phyloP scores from a whole-genome alignment of 2,329 filamentous ascomycete species.

The Epichloe scottii region DNA sequence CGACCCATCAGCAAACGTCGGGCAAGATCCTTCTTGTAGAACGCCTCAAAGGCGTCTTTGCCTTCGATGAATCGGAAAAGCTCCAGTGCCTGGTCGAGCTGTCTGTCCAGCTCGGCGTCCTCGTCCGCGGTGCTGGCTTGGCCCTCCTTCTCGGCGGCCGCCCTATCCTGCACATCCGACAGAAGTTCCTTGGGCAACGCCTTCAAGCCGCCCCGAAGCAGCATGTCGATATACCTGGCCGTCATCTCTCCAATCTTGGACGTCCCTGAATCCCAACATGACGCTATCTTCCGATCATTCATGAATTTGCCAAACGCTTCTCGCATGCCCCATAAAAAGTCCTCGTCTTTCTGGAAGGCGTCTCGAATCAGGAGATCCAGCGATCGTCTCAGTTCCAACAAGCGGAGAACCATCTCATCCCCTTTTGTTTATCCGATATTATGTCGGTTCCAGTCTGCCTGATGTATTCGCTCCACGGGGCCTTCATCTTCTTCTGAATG shows the following conservation, averaged over 20 bases:
- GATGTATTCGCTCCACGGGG: constrained; percentile 71
- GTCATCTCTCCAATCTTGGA: constrained; percentile 98
- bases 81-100: constrained; percentile 85
- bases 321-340: constrained; percentile 64
- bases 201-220: constrained; percentile 80
- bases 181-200: constrained; percentile 59
- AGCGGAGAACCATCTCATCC: constrained; percentile 73
- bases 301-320: constrained; percentile 85
- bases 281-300: constrained; percentile 68
- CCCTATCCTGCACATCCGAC: constrained; percentile 46
- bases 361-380: constrained; percentile 66
- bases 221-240: constrained; percentile 85
- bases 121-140: constrained; percentile 66
- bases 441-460: constrained; percentile 61
- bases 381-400: constrained; percentile 69
- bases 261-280: constrained; percentile 68
- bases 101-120: constrained; percentile 80
- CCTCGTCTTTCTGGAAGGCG: constrained; percentile 66
- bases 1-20: constrained; percentile 79
- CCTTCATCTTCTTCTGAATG: constrained; percentile 56
- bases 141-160: constrained; percentile 46
- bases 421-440: constrained; percentile 65
- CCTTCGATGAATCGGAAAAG: constrained; percentile 95
- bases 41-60: constrained; percentile 95
- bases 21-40: constrained; percentile 97